Evolutionary conservation across 2,329 filamentous ascomycete genomes (phyloP), one percentile per base, ranked within the genome.

Genomic region (Xenoacremonium recifei): DNA sequence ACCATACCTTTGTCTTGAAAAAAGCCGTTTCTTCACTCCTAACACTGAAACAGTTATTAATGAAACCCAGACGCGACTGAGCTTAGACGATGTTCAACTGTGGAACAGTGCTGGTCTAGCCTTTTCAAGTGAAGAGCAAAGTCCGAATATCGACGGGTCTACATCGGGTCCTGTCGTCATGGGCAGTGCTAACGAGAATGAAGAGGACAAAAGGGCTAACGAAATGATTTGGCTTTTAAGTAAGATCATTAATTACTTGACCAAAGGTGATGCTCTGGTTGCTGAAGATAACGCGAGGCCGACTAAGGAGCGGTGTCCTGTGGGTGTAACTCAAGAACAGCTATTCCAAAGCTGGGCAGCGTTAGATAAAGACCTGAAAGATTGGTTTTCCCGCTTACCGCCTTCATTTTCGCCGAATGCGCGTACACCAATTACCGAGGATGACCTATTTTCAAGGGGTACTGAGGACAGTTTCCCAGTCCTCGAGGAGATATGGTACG

Each of bases 231-330:
- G 81, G 81, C 72, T 86, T 7, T 69, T 82, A 44, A 77, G 80
- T 6, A 85, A 85, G 52, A 74, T 85, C 4, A 75, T 84, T 38
- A 85, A 86, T 54, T 84, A 78, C 55, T 76, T 84, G 41, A 79
- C 75, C 2, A 70, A 72, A 2, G 77, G 76, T 2, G 79, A 81
- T 42, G 71, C 73, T 4, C 63, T 78, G 3, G 44, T 54, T 13
- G 52, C 52, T 0, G 33, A 47, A 1, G 67, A 67, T 42, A 57
- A 57, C 6, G 53, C 53, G 1, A 23, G 57, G 1, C 54, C 53
- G 1, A 25, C 17, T 1, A 53, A 51, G 0, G 53, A 57, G 3
- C 39, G 54, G 1, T 51, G 51, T 0, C 19, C 35, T 0, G 42
- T 55, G 0, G 54, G 54, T 2, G 54, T 57, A 0, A 57, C 54